Evolutionary conservation across 345 rosid genomes (phyloP), one percentile per base, ranked within the genome.

Genomic region (Moricandia arvensis): DNA sequence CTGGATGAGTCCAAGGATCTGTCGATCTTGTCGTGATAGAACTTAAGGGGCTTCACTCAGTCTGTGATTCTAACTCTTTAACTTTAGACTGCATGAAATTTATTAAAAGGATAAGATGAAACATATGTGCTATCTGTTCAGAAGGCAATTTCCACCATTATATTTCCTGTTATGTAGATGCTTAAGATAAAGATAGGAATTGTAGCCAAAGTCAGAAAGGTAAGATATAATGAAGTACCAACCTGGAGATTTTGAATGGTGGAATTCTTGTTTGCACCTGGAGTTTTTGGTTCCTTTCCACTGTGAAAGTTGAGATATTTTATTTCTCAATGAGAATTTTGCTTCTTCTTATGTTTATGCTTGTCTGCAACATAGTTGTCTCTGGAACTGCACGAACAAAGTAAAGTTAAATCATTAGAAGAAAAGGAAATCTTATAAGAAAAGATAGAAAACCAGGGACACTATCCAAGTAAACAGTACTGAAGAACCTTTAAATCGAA

Each of bases 401-500:
- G 18, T 57, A 51, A 59, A 63, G 7, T 38, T 5, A n/a, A 51
- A 15, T 27, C 49, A 41, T 79, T 37, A 68, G 66, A 59, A 55
- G 33, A 30, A 38, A 68, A n/a, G n/a, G 12, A 8, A 65, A 72
- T 59, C 37, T 33, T 70, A 41, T 0, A 64, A 30, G 30, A 59
- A 59, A 33, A 59, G 30, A 12, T 57, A 15, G 45, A 26, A 11
- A 67, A 53, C 29, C 4, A 37, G n/a, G n/a, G 64, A 59, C 26
- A 66, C 11, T 55, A 69, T 62, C 47, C 45, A 69, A 69, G 74
- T 24, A n/a, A n/a, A n/a, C 49, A 67, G 59, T 66, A 68, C 8
- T 66, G 41, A 69, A 49, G 68, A 79, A 95, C 97, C 97, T 91
- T 95, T 83, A 95, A 73, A 83, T 95, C 99, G 97, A n/a, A n/a